Conservation (phyloP, 345 rosid species). For the Adansonia digitata region DNA sequence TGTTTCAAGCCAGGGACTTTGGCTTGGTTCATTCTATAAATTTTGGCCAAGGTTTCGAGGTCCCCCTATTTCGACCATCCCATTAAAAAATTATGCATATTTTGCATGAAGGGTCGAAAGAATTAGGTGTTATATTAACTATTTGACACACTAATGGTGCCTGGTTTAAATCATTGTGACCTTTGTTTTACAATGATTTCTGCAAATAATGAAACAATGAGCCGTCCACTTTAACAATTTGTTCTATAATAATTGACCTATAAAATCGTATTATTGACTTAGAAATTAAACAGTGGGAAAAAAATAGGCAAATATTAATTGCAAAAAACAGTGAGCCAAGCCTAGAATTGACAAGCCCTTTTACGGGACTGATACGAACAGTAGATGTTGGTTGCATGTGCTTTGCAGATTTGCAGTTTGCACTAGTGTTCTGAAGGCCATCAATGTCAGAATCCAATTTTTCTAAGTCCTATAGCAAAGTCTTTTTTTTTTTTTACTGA, state of each 20-base stretch:
- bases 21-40: neutral
- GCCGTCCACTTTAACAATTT: neutral
- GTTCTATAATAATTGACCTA: neutral
- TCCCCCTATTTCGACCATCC: neutral
- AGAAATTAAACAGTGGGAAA: neutral
- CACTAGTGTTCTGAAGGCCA: neutral
- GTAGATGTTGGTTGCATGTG: slow-evolving; percentile 4
- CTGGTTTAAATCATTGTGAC: neutral
- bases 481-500: neutral
- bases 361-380: neutral
- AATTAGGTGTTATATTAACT: neutral
- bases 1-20: neutral
- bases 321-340: neutral
- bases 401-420: slow-evolving; percentile 3
- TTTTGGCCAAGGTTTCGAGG: neutral
- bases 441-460: neutral
- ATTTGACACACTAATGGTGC: neutral
- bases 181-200: slow-evolving; percentile 1
- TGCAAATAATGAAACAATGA: slow-evolving; percentile 1
- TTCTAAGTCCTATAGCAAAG: neutral
- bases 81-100: neutral
- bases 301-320: neutral
- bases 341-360: slow-evolving; percentile 7
- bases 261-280: neutral
- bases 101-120: neutral